phyloP scores from a whole-genome alignment of 192 early-diverging fungal species.

The Coemansia sp. region DNA sequence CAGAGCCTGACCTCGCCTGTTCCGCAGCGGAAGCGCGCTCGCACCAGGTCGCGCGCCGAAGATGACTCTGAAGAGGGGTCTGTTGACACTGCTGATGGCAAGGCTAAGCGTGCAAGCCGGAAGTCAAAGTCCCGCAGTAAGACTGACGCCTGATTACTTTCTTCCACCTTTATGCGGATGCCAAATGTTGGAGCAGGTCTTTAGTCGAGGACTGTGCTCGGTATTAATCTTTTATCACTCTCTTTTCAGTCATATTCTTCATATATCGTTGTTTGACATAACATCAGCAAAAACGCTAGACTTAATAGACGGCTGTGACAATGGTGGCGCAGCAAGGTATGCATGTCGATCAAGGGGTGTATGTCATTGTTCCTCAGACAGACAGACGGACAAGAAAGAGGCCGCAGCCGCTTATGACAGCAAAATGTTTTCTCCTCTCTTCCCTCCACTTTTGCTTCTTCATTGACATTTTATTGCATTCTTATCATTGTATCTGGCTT shows the following conservation, averaged over 20 bases:
- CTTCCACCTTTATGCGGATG: background rate
- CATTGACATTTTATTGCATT: background rate
- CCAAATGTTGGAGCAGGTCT: background rate
- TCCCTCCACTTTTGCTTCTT: slow-evolving; percentile 3
- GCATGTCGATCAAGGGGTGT: background rate
- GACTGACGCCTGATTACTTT: slow-evolving; percentile 15
- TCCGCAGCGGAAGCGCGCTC: slow-evolving; percentile 37
- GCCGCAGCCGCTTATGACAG: background rate
- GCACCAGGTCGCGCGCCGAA: slow-evolving; percentile 33
- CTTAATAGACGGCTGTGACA: background rate
- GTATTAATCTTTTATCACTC: background rate
- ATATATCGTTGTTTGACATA: background rate
- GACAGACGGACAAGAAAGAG: background rate
- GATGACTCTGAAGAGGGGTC: slow-evolving; percentile 43
- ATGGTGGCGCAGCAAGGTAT: background rate
- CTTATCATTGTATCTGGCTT: background rate
- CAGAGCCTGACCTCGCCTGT: slow-evolving; percentile 51
- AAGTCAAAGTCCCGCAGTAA: slow-evolving; percentile 43
- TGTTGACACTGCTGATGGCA: slow-evolving; percentile 23
- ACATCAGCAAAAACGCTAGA: background rate
- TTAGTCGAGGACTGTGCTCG: background rate
- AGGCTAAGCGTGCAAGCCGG: slow-evolving; percentile 44
- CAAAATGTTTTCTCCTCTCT: background rate
- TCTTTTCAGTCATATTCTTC: background rate
- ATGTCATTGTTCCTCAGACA: background rate